Percentiles rank a stretch among this genome's conserved stretches.
These are phyloP conservation scores for Scalesia atractyloides DNA, from an alignment of 129 eudicot genomes.

Conservation along the genomic window DNA sequence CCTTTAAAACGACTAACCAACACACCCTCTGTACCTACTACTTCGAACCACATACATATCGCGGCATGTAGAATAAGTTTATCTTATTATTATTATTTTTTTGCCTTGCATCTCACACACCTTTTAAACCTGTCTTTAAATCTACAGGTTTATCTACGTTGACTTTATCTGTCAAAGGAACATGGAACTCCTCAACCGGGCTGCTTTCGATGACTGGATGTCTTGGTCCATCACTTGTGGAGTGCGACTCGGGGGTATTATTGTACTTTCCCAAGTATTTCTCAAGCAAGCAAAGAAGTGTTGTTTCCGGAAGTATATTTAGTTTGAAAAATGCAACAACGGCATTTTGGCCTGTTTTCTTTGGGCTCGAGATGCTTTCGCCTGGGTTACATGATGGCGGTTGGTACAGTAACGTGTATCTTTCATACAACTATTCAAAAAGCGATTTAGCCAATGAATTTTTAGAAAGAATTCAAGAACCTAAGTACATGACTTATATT, in stretches of 20 bases:
- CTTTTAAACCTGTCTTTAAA: too few relatives aligned
- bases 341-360: constrained; percentile 11
- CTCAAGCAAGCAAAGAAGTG: constrained; percentile 40
- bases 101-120: too few relatives aligned
- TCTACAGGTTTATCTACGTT: constrained; percentile 36
- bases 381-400: constrained; percentile 4
- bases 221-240: constrained; percentile 19
- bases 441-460: constrained; percentile 21
- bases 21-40: too few relatives aligned
- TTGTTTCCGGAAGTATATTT: constrained; percentile 40
- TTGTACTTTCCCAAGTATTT: constrained; percentile 34
- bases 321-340: constrained; percentile 18
- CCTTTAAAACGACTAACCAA: too few relatives aligned
- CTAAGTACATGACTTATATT: constrained; percentile 21
- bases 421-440: constrained; percentile 40
- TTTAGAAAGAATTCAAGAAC: constrained; percentile 27
- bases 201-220: constrained; percentile 48
- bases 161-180: constrained; percentile 46
- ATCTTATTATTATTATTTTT: too few relatives aligned
- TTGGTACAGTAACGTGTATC: constrained; percentile 24
- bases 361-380: constrained; percentile 28
- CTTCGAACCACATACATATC: too few relatives aligned
- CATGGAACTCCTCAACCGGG: constrained; percentile 39
- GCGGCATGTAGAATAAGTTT: too few relatives aligned
- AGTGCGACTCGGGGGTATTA: constrained; percentile 30